Evolutionary conservation across 2,329 filamentous ascomycete genomes (phyloP).

Genomic region (Xylariaceae sp.): DNA sequence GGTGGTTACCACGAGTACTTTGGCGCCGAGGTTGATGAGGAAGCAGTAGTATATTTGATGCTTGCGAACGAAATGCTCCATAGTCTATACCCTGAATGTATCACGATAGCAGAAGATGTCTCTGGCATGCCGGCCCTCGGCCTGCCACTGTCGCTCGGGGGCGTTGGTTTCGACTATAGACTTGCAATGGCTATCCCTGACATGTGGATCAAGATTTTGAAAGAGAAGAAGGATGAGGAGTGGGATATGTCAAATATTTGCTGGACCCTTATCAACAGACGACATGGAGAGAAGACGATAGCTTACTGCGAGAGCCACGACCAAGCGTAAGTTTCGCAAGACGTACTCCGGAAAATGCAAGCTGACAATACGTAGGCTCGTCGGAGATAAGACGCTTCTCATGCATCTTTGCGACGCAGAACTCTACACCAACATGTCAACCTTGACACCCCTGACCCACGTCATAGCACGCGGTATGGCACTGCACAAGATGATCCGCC

Average conservation of each 20-base stretch:
- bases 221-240: constrained; percentile 83
- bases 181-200: constrained; percentile 97
- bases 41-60: constrained; percentile 92
- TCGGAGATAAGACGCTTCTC: constrained; percentile 94
- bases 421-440: constrained; percentile 97
- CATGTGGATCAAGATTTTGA: constrained; percentile 98
- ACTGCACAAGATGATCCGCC: constrained; percentile 95
- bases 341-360: not conserved
- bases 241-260: constrained; percentile 87
- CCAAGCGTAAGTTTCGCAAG: constrained; percentile 68
- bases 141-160: constrained; percentile 76
- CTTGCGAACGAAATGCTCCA: constrained; percentile 95
- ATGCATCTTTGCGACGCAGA: constrained; percentile 98
- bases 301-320: constrained; percentile 97
- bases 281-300: constrained; percentile 96
- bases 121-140: constrained; percentile 98
- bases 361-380: constrained; percentile 56
- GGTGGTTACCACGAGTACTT: constrained; percentile 99
- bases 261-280: constrained; percentile 85
- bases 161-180: constrained; percentile 94
- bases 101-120: constrained; percentile 94
- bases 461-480: constrained; percentile 87
- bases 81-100: constrained; percentile 76
- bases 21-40: constrained; percentile 81
- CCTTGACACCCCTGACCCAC: constrained; percentile 74